phyloP scores from a whole-genome alignment of 2,329 filamentous ascomycete genomes.

The Aspergillus puulaauensis region DNA sequence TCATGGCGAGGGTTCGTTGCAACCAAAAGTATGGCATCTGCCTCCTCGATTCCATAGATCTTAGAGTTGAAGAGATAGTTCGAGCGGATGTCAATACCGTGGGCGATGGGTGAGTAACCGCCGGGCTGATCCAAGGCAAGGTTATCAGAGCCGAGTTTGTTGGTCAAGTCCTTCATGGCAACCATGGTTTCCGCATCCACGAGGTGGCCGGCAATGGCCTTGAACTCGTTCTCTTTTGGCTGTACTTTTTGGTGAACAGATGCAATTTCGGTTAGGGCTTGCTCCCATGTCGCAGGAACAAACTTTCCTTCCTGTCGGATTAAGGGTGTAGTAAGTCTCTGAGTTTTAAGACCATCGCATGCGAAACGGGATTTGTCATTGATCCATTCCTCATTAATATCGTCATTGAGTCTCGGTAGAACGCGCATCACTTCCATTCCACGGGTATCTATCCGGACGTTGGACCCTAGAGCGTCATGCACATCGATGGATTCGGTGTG shows the following conservation, averaged over 20 bases:
- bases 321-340: constrained; percentile 88
- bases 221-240: constrained; percentile 91
- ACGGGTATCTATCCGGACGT: constrained; percentile 89
- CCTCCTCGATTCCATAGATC: constrained; percentile 90
- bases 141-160: constrained; percentile 95
- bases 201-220: constrained; percentile 86
- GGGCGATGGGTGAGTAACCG: constrained; percentile 79
- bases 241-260: constrained; percentile 75
- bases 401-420: constrained; percentile 88
- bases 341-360: constrained; percentile 93
- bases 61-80: constrained; percentile 97
- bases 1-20: constrained; percentile 96
- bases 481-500: constrained; percentile 96
- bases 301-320: constrained; percentile 88
- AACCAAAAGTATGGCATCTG: constrained; percentile 86
- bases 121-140: constrained; percentile 86
- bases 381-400: constrained; percentile 99
- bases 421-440: constrained; percentile 96
- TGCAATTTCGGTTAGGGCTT: constrained; percentile 84
- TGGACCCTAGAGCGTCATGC: constrained; percentile 86
- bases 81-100: constrained; percentile 88
- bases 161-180: constrained; percentile 94
- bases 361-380: constrained; percentile 98
- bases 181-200: constrained; percentile 91
- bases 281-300: constrained; percentile 90